Percentiles rank a stretch among this genome's conserved stretches.
Evolutionary conservation across 805 yeast species (phyloP).

Genomic region (Candida boidinii): DNA sequence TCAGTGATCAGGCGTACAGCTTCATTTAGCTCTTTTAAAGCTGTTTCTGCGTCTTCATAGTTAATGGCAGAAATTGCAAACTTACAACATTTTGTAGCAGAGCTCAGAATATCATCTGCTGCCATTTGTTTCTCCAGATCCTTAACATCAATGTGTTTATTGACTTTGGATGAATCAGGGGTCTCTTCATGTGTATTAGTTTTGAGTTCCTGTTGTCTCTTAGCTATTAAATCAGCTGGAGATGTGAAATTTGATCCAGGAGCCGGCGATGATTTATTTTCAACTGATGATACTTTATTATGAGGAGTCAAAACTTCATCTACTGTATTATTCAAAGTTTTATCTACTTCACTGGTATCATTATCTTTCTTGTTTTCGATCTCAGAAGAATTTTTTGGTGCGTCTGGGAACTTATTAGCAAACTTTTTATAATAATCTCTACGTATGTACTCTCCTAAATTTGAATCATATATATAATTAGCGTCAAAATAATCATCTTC

Average conservation of each 20-base stretch:
- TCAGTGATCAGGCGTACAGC: slow-evolving; percentile 33
- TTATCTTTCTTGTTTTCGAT: no score
- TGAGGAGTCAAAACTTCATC: no score
- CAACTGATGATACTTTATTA: no score
- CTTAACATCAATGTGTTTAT: slow-evolving; percentile 4
- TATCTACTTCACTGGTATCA: neutral
- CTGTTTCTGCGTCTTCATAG: slow-evolving; percentile 63
- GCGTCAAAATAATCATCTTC: slow-evolving; percentile 10
- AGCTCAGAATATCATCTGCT: slow-evolving; percentile 24
- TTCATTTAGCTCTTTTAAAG: slow-evolving; percentile 41
- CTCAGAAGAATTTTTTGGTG: no score
- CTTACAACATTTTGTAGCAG: slow-evolving; percentile 56
- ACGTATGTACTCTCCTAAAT: slow-evolving; percentile 13
- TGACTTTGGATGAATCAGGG: neutral
- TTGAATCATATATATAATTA: slow-evolving; percentile 14
- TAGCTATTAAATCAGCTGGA: neutral
- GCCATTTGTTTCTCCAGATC: slow-evolving; percentile 12
- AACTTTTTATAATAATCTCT: slow-evolving; percentile 6
- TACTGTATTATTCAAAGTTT: neutral
- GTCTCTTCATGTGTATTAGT: neutral
- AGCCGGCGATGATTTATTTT: neutral
- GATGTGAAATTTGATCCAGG: neutral
- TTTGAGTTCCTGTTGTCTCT: neutral
- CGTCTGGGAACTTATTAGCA: slow-evolving; percentile 6
- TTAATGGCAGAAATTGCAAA: slow-evolving; percentile 68